Evolutionary conservation across 1,139 yeast species (phyloP).

Genomic region (Chernovozyma sophiae-reginae): DNA sequence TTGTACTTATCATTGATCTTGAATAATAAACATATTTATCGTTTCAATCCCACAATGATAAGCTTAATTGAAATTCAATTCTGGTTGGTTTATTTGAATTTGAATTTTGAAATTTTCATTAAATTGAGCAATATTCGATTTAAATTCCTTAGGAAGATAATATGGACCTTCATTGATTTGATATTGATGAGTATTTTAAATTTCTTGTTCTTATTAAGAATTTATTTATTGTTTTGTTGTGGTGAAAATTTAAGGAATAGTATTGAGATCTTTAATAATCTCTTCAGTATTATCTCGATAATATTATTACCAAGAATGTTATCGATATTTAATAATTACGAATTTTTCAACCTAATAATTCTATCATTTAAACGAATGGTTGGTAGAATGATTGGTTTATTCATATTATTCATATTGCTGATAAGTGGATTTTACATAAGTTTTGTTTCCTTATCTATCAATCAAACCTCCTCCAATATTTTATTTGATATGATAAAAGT

Average conservation of each 20-base stretch:
- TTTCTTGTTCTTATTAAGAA: conserved; percentile 23
- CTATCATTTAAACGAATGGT: conserved; percentile 53
- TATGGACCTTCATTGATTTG: conserved; percentile 42
- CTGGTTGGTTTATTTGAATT: conserved; percentile 33
- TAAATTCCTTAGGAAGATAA: conserved; percentile 31
- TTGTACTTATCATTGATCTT: conserved; percentile 32
- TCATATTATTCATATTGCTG: conserved; percentile 47
- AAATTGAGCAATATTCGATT: conserved; percentile 43
- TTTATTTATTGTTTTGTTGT: conserved; percentile 11
- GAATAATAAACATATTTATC: conserved; percentile 16
- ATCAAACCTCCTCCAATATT: conserved; percentile 43
- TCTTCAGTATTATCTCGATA: conserved; percentile 47
- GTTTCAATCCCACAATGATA: background rate
- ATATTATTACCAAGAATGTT: conserved; percentile 52
- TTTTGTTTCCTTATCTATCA: conserved; percentile 48
- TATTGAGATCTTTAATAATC: conserved; percentile 22
- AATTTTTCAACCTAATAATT: conserved; percentile 50
- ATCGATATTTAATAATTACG: conserved; percentile 51
- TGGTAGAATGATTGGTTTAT: conserved; percentile 51
- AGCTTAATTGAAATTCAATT: conserved; percentile 21
- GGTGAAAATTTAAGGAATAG: conserved; percentile 9
- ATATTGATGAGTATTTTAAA: conserved; percentile 29
- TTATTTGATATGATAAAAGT: conserved; percentile 54
- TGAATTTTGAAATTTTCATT: conserved; percentile 35
- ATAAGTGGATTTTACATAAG: conserved; percentile 59